A percentile compares a stretch with the other conserved stretches of the same genome.
Conservation (phyloP, 495 filamentous ascomycete species). For the Neurospora tetraspora region DNA sequence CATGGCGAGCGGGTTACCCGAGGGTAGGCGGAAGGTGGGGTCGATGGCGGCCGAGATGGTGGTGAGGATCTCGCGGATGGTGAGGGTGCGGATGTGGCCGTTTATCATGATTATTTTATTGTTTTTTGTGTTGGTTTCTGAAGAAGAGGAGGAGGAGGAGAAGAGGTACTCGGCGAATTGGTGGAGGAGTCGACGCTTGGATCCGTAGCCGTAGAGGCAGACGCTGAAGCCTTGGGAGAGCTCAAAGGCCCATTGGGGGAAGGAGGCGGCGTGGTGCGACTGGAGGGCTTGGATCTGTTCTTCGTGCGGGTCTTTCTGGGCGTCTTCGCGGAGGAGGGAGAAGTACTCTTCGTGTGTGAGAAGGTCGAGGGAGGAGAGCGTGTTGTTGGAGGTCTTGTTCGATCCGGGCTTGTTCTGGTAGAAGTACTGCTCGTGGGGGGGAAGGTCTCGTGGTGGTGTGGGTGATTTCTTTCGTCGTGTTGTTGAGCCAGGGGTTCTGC, state of each 20-base stretch:
- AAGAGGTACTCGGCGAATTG: conserved; percentile 69
- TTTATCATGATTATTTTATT: conserved; percentile 75
- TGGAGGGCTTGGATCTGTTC: conserved; percentile 61
- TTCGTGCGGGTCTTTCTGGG: conserved; percentile 55
- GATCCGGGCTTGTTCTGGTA: conserved; percentile 78
- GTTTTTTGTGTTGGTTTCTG: not conserved
- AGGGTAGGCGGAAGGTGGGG: conserved; percentile 34
- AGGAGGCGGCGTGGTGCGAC: conserved; percentile 67
- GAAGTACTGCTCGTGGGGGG: conserved; percentile 86
- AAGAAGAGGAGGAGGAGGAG: conserved; percentile 5
- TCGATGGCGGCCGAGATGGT: conserved; percentile 60
- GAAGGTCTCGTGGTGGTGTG: conserved; percentile 68
- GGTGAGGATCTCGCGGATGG: conserved; percentile 68
- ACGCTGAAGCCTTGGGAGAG: conserved; percentile 81
- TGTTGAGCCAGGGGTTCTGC: conserved; percentile 14
- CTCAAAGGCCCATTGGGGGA: conserved; percentile 90
- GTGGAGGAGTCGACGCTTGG: conserved; percentile 67
- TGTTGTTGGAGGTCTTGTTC: conserved; percentile 79
- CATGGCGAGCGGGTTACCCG: conserved; percentile 37
- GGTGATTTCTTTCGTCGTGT: conserved; percentile 56
- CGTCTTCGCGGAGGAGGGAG: conserved; percentile 40
- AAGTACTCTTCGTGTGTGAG: conserved; percentile 92
- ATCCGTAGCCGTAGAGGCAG: conserved; percentile 87
- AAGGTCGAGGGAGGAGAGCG: conserved; percentile 59
- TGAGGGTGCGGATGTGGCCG: conserved; percentile 70